Percentiles rank a stretch among this genome's conserved stretches.
phyloP scores from a whole-genome alignment of 768 basidiomycete species.

The Boletus rubroflammeus region DNA sequence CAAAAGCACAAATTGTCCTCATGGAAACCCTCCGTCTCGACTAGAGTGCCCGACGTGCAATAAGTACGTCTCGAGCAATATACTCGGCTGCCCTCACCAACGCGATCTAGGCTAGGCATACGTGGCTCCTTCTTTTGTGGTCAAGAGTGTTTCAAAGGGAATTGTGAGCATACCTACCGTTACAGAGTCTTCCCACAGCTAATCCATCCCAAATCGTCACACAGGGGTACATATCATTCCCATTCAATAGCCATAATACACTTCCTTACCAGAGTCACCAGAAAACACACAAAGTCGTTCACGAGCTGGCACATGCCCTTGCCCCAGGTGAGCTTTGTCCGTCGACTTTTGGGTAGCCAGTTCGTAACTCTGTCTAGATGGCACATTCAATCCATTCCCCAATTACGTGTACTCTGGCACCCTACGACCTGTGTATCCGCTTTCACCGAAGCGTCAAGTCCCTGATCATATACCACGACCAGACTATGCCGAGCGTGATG shows the following conservation, averaged over 20 bases:
- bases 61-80: conserved; percentile 55
- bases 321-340: conserved; percentile 8
- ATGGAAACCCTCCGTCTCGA: conserved; percentile 79
- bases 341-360: not conserved
- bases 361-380: conserved; percentile 43
- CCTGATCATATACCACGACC: conserved; percentile 84
- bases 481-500: conserved; percentile 68
- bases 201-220: not conserved
- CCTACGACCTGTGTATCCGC: conserved; percentile 82
- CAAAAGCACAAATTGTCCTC: conserved; percentile 68
- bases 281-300: conserved; percentile 82
- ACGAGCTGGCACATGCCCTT: conserved; percentile 51
- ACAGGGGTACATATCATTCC: conserved; percentile 25
- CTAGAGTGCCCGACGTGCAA: conserved; percentile 93
- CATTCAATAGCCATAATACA: too few relatives aligned
- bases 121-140: conserved; percentile 87
- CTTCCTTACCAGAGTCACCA: conserved; percentile 27
- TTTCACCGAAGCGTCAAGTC: conserved; percentile 70
- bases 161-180: conserved; percentile 56
- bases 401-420: conserved; percentile 75
- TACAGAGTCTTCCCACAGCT: not conserved
- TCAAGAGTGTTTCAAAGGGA: conserved; percentile 94
- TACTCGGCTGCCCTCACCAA: conserved; percentile 6
- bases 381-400: conserved; percentile 77
- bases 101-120: conserved; percentile 61